Conservation (phyloP, 1,284 basidiomycete species). For the Ganoderma sinense region DNA sequence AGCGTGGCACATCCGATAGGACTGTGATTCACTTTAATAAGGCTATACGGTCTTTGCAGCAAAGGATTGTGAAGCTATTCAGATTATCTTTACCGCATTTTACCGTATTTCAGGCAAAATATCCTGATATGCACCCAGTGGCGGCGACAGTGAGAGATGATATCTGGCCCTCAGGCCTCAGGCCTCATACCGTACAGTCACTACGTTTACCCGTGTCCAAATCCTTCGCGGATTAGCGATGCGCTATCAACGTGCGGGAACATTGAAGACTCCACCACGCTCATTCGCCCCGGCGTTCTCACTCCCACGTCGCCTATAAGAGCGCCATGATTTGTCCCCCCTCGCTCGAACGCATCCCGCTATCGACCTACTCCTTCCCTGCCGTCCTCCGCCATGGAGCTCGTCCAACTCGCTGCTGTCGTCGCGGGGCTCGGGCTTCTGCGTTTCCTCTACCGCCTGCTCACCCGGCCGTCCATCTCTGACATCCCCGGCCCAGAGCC, state of each 20-base stretch:
- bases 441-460: constrained; percentile 28
- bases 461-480: constrained; percentile 28
- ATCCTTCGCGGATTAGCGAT: constrained; percentile 1
- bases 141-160: neutral
- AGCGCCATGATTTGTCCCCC: constrained; percentile 11
- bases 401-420: constrained; percentile 22
- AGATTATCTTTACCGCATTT: no score
- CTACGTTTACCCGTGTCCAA: neutral
- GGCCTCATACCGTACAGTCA: neutral
- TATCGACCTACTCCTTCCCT: constrained; percentile 10
- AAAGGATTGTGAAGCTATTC: no score
- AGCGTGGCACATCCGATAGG: no score
- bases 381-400: constrained; percentile 20
- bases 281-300: constrained; percentile 1
- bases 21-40: no score
- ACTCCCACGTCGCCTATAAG: constrained; percentile 30
- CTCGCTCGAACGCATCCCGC: constrained; percentile 5
- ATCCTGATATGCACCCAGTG: no score
- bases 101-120: no score
- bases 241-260: neutral
- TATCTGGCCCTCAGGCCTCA: neutral
- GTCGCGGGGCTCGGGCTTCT: constrained; percentile 23
- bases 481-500: constrained; percentile 39
- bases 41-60: no score
- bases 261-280: neutral